Evolutionary conservation across 176 grass and related monocot genomes (phyloP).

Genomic region (Phyllostachys edulis): DNA sequence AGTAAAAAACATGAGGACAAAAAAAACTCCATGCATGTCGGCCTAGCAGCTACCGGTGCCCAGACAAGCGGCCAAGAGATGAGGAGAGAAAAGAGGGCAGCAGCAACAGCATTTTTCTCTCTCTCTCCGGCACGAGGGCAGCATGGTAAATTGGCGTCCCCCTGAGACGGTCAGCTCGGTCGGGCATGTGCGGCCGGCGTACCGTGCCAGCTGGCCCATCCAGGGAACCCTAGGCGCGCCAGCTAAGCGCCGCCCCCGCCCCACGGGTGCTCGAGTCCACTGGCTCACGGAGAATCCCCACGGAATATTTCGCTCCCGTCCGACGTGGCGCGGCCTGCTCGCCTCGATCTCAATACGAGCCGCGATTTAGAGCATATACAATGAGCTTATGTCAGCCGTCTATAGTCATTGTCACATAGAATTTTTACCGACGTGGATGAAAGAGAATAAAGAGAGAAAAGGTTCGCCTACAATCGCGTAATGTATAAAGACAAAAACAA

Average conservation of each 20-base stretch:
- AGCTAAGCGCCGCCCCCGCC: slow-evolving; percentile 20
- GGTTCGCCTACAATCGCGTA: too few relatives aligned
- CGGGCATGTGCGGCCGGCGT: slow-evolving; percentile 24
- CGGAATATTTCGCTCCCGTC: not conserved
- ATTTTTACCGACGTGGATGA: too few relatives aligned
- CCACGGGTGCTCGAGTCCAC: not conserved
- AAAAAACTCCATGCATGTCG: too few relatives aligned
- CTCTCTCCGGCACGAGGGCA: not conserved
- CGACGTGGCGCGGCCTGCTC: too few relatives aligned
- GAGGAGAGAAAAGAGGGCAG: not conserved
- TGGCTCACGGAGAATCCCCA: not conserved
- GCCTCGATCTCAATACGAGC: too few relatives aligned
- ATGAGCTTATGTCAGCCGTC: too few relatives aligned
- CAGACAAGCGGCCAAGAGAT: not conserved
- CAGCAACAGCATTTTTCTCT: too few relatives aligned
- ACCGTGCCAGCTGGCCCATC: slow-evolving; percentile 28
- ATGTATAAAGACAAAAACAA: too few relatives aligned
- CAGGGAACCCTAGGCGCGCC: not conserved
- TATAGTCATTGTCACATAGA: too few relatives aligned
- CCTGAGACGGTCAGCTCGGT: not conserved
- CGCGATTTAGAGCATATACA: too few relatives aligned
- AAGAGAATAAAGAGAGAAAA: too few relatives aligned
- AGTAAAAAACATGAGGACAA: too few relatives aligned
- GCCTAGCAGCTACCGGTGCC: not conserved
- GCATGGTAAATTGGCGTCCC: not conserved